Percentiles rank a stretch among this genome's conserved stretches.
Evolutionary conservation across 2,329 filamentous ascomycete species (phyloP).

Genomic region (Venturia carpophila): DNA sequence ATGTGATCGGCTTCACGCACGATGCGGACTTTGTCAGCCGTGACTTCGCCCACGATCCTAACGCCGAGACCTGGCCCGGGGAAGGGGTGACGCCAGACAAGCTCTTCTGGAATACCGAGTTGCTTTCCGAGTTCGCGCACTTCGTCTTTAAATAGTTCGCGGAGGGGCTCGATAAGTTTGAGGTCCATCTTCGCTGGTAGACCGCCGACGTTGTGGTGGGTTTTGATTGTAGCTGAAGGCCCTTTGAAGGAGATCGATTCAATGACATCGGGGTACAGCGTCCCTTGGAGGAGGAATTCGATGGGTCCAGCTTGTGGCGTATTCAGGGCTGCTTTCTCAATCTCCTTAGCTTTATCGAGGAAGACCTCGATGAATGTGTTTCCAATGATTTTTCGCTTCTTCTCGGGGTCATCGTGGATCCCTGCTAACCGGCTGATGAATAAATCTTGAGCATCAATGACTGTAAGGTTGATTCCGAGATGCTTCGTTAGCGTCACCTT

Average conservation of each 20-base stretch:
- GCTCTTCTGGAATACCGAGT: conserved; percentile 63
- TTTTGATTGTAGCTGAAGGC: conserved; percentile 64
- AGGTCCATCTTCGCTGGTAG: conserved; percentile 55
- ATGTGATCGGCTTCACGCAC: conserved; percentile 70
- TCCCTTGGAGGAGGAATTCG: conserved; percentile 81
- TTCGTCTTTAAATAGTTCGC: conserved; percentile 79
- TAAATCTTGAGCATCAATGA: conserved; percentile 68
- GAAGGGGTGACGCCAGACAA: conserved; percentile 73
- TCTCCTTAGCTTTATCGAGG: conserved; percentile 66
- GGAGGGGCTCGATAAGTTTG: conserved; percentile 69
- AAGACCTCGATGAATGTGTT: conserved; percentile 76
- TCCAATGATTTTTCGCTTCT: conserved; percentile 87
- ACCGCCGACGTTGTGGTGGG: conserved; percentile 66
- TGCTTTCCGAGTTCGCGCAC: conserved; percentile 62
- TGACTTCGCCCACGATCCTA: conserved; percentile 77
- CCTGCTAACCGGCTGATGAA: conserved; percentile 74
- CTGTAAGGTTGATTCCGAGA: conserved; percentile 82
- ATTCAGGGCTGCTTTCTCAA: conserved; percentile 62
- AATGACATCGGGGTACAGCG: conserved; percentile 68
- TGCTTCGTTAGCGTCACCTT: conserved; percentile 70
- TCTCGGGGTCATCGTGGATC: conserved; percentile 66
- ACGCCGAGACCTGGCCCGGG: conserved; percentile 69
- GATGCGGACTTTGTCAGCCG: conserved; percentile 68
- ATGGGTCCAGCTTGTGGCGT: conserved; percentile 65
- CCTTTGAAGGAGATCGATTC: conserved; percentile 67